Percentiles rank a stretch among this genome's conserved stretches.
Evolutionary conservation across 1,139 yeast species (phyloP).

Genomic region (Kluyveromyces marxianus): DNA sequence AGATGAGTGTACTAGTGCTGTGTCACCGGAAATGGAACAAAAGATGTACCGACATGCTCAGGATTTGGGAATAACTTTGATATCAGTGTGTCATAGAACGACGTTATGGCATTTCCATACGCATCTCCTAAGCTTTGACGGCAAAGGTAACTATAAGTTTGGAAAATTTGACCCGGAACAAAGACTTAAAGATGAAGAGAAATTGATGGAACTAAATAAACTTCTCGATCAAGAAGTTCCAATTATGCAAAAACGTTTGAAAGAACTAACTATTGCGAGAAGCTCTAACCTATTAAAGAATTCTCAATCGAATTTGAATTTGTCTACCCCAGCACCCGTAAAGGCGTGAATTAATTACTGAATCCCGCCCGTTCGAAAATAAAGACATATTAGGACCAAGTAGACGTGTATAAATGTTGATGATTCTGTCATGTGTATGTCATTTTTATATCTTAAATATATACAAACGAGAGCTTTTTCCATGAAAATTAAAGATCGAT

Average conservation of each 20-base stretch:
- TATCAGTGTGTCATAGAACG: slow-evolving; percentile 89
- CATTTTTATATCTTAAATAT: too few species aligned
- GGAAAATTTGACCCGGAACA: slow-evolving; percentile 62
- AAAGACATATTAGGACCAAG: too few species aligned
- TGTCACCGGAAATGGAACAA: slow-evolving; percentile 84
- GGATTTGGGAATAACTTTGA: slow-evolving; percentile 66
- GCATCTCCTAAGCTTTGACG: slow-evolving; percentile 74
- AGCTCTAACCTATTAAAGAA: slow-evolving; percentile 25
- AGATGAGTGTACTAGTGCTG: slow-evolving; percentile 94
- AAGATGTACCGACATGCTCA: slow-evolving; percentile 85
- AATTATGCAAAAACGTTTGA: slow-evolving; percentile 52
- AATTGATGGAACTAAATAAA: slow-evolving; percentile 57
- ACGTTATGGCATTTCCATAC: slow-evolving; percentile 92
- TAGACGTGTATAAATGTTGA: too few species aligned
- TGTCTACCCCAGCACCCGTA: slow-evolving; percentile 1
- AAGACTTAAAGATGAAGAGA: slow-evolving; percentile 64
- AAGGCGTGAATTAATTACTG: background rate
- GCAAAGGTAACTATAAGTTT: slow-evolving; percentile 69
- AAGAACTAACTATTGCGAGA: slow-evolving; percentile 46
- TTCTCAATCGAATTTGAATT: slow-evolving; percentile 24
- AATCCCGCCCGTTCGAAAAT: too few species aligned
- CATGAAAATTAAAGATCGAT: too few species aligned
- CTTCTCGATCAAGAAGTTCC: slow-evolving; percentile 59
- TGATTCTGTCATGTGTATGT: too few species aligned
- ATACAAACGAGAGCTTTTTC: too few species aligned